Evolutionary conservation across 441 rosid genomes (phyloP).

Genomic region (Arabidopsis lyrata): DNA sequence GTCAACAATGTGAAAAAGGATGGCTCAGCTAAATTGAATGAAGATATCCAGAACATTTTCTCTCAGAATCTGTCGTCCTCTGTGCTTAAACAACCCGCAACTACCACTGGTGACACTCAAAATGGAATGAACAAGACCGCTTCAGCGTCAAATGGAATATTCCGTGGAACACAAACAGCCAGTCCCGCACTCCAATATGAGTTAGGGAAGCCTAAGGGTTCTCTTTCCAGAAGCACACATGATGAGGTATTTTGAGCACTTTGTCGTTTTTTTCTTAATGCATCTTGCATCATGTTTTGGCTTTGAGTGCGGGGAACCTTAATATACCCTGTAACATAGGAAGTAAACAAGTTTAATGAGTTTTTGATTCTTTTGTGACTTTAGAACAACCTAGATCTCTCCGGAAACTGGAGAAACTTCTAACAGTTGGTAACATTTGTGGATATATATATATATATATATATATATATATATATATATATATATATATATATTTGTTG

Average conservation of each 20-base stretch:
- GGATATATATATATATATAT: not conserved
- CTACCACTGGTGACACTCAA: conserved; percentile 40
- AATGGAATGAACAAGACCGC: conserved; percentile 37
- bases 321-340: not conserved
- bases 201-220: conserved; percentile 46
- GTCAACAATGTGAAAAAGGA: conserved; percentile 42
- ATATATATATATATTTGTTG: conserved; percentile 12
- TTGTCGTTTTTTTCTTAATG: not conserved
- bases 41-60: conserved; percentile 44
- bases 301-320: not conserved
- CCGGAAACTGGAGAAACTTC: not conserved
- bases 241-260: conserved; percentile 32
- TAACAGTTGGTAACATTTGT: not conserved
- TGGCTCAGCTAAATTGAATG: conserved; percentile 46
- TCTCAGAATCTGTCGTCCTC: conserved; percentile 45
- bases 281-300: conserved; percentile 11
- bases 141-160: conserved; percentile 50
- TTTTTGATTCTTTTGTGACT: not conserved
- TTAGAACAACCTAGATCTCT: not conserved
- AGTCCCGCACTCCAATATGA: conserved; percentile 45
- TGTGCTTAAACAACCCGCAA: conserved; percentile 46
- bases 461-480: too few species aligned
- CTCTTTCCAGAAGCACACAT: conserved; percentile 37
- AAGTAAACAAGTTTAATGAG: not conserved
- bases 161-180: conserved; percentile 32